Evolutionary conservation across 176 grass and related monocot species (phyloP).

Genomic region (Chloris gayana): DNA sequence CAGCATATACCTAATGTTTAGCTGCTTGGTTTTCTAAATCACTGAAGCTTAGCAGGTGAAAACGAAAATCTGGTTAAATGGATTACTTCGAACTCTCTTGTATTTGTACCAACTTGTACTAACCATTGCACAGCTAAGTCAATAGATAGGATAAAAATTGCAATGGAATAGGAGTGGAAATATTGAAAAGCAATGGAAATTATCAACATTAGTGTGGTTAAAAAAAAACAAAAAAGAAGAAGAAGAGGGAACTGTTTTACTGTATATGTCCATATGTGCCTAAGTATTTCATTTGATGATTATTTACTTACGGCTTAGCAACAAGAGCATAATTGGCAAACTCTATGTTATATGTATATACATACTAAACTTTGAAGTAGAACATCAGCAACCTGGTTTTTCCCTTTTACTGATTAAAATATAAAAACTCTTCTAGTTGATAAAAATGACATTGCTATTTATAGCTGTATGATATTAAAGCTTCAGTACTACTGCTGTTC

Average conservation of each 20-base stretch:
- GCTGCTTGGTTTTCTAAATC: not conserved
- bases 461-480: not conserved
- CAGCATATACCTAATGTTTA: not conserved
- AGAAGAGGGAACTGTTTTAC: not conserved
- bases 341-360: constrained; percentile 22
- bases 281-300: not conserved
- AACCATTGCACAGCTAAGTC: not conserved
- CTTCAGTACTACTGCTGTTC: not conserved
- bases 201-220: not conserved
- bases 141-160: not conserved
- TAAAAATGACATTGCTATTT: not conserved
- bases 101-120: not conserved
- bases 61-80: not conserved
- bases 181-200: constrained; percentile 12
- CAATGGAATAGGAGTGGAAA: not conserved
- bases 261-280: not conserved
- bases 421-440: constrained; percentile 19
- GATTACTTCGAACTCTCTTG: not conserved
- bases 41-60: not conserved
- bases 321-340: constrained; percentile 22
- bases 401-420: not conserved
- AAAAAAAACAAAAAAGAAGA: too few relatives aligned
- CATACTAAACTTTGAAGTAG: constrained; percentile 12
- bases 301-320: not conserved
- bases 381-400: constrained; percentile 24